These are phyloP conservation scores for Pseudogymnoascus sp. DNA, from an alignment of 2,329 filamentous ascomycete species.

Conservation along the genomic window DNA sequence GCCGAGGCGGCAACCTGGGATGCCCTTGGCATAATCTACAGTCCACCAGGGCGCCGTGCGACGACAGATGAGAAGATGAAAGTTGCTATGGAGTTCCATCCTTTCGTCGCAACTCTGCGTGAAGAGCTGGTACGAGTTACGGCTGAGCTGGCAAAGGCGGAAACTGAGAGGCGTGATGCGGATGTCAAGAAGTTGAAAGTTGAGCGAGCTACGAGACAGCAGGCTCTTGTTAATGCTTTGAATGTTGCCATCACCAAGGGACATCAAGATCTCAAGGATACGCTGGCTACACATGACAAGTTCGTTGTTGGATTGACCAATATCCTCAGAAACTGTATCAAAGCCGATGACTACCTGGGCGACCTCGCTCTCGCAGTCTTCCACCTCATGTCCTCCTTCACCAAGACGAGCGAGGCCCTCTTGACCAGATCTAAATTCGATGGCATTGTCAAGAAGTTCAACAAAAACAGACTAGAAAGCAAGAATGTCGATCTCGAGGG, in stretches of 20 bases:
- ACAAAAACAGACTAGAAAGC: constrained; percentile 31
- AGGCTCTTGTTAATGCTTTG: constrained; percentile 43
- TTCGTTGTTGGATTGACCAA: constrained; percentile 48
- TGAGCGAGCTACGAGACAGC: constrained; percentile 38
- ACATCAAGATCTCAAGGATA: constrained; percentile 48
- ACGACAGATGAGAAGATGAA: constrained; percentile 23
- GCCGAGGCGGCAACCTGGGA: constrained; percentile 46
- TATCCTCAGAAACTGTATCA: constrained; percentile 46
- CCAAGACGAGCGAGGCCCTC: constrained; percentile 48
- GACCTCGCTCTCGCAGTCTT: constrained; percentile 49
- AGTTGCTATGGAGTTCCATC: constrained; percentile 27
- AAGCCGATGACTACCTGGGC: constrained; percentile 44
- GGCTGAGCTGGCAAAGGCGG: constrained; percentile 21
- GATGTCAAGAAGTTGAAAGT: constrained; percentile 33
- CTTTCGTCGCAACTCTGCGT: constrained; percentile 24
- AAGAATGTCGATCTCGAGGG: constrained; percentile 55
- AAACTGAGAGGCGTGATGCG: constrained; percentile 17
- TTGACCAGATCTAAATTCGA: constrained; percentile 59
- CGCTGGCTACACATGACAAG: constrained; percentile 50
- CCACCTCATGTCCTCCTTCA: constrained; percentile 53
- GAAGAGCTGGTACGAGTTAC: constrained; percentile 23
- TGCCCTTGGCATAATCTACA: constrained; percentile 44
- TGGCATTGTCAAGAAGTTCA: constrained; percentile 54
- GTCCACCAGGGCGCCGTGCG: constrained; percentile 27
- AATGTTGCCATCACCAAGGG: constrained; percentile 47